These are phyloP conservation scores for Pseudogymnoascus sp. DNA, from an alignment of 2,329 filamentous ascomycete genomes.

Conservation along the genomic window DNA sequence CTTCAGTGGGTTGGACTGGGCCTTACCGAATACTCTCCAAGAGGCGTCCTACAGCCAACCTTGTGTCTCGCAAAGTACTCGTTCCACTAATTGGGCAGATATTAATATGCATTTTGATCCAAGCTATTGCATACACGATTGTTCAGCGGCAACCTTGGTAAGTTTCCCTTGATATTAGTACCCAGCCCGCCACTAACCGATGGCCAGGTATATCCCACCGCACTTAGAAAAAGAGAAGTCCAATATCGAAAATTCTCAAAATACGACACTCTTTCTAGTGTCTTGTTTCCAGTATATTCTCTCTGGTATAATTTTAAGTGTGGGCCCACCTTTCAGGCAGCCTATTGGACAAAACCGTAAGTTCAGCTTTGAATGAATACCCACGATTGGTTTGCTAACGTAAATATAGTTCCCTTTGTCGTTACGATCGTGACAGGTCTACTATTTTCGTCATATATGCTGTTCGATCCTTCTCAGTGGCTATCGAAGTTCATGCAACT, in stretches of 20 bases:
- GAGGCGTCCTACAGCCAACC: constrained; percentile 84
- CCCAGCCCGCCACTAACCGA: constrained; percentile 16
- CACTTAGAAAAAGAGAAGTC: constrained; percentile 68
- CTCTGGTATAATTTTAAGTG: constrained; percentile 79
- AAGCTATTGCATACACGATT: constrained; percentile 64
- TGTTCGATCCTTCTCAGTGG: constrained; percentile 64
- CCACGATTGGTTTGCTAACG: constrained; percentile 9
- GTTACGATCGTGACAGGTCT: constrained; percentile 65
- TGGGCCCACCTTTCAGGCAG: constrained; percentile 85
- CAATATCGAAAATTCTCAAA: constrained; percentile 86
- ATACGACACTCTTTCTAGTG: constrained; percentile 81
- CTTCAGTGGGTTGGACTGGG: constrained; percentile 82
- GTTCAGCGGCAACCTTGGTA: constrained; percentile 77
- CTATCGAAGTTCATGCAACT: constrained; percentile 75
- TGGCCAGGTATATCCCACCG: constrained; percentile 66
- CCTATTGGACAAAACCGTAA: constrained; percentile 70
- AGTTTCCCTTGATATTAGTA: constrained; percentile 17
- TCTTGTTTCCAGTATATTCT: constrained; percentile 95
- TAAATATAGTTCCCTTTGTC: constrained; percentile 66
- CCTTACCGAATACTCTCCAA: constrained; percentile 68
- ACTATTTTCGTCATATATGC: constrained; percentile 68
- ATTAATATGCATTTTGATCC: constrained; percentile 67
- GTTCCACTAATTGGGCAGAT: constrained; percentile 88
- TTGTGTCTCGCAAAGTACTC: constrained; percentile 88
- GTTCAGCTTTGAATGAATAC: constrained; percentile 28